Evolutionary conservation across 805 yeast genomes (phyloP), one percentile per base, ranked within the genome.

Genomic region (Scheffersomyces stipitis): DNA sequence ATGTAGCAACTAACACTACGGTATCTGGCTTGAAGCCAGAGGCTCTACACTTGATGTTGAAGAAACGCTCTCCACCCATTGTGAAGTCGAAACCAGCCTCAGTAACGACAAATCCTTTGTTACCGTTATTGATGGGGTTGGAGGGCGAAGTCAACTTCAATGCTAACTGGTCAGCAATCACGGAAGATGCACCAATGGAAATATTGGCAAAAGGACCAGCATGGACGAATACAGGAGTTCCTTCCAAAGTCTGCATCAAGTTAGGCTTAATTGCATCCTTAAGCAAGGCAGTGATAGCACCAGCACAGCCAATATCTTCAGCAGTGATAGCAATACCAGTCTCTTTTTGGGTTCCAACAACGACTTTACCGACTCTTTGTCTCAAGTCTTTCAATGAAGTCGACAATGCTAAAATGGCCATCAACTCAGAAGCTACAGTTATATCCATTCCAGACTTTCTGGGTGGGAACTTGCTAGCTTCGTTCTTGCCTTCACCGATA

Each of bases 21-120:
- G 85, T 85, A 60, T 90, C 95, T 26, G 98, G 98, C 27, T 73
- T 67, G 40, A 86, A 73, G 4, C 96, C 96, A 27, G 95, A 84
- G 14, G 95, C 76, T 61, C 98, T 82, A 64, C 97, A 89, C 71
- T 91, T 91, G 64, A 91, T 91, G 71, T 91, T 88, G 66, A 91
- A 78, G 69, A 91, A 91, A 56, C 98, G 78, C 72, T 91, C 99
- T 51, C 98, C 98, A 48, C 99, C 99, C 98, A 91, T 91, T 33
- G 97, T 91, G 73, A 93, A 91, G 66, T 91, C 98, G 68, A 91
- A 91, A 36, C 99, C 99, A 27, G 98, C 97, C 65, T 91, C 99
- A 34, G 99, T 91, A 43, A 91, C 87, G 37, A 89, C 98, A 58
- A 78, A 91, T 48, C 98, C 98, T 43, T 72, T 70, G 38, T 50